Evolutionary conservation across 2,329 filamentous ascomycete species (phyloP), one percentile per base, ranked within the genome.

Genomic region (Tolypocladium inflatum): DNA sequence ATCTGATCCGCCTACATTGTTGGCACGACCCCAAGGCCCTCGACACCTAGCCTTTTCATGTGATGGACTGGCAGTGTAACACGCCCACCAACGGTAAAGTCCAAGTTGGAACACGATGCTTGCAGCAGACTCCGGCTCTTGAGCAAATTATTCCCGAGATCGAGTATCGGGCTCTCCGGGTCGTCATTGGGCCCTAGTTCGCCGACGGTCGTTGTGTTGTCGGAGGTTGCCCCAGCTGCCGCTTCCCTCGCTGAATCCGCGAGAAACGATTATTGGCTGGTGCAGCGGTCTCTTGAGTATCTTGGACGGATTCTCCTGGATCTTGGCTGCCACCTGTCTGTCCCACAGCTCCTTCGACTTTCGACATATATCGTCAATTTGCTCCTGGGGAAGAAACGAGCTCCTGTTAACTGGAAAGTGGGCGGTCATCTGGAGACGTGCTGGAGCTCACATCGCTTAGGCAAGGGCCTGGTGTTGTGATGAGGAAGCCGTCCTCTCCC

Each of bases 401-500:
- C 19, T 38, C 33, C 55, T 58, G 64, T 68, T 58, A 67, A 61
- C 57, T 30, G 15, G 5, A 17, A 41, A 48, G 48, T n/a, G 13
- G 38, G 39, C 35, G 48, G 8, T 2, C 9, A 15, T n/a, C 11
- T 3, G 26, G 11, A 11, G 45, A 33, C 8, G 15, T 23, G 5
- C 17, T n/a, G 13, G 54, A 50, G 65, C 81, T 78, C 71, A 84
- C 82, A 73, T 85, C 82, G 63, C 80, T 82, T 63, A 85, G 68
- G 66, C 80, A 84, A 57, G 77, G 73, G 39, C 82, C 82, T 9
- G 80, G 79, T 2, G 81, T 84, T 37, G 77, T 79, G 64, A 85
- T 84, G 59, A 85, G 74, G 63, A 80, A 85, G 2, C 82, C 82
- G 68, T 85, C 82, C 70, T 84, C 81, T 64, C 82, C 82, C 81